Evolutionary conservation across 1,284 basidiomycete species (phyloP).

Genomic region (Melampsora larici-populina): DNA sequence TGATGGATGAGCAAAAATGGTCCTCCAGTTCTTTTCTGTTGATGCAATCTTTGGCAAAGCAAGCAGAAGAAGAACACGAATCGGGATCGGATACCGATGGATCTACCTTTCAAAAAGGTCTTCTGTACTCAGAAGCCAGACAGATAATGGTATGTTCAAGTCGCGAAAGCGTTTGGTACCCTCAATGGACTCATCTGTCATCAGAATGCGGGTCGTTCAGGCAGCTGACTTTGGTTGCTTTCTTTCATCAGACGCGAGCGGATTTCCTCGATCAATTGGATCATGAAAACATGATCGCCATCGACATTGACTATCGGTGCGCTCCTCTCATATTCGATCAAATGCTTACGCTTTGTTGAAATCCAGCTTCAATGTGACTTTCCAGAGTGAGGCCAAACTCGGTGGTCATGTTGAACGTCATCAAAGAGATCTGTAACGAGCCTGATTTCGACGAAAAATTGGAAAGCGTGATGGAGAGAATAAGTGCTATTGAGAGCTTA

Average conservation of each 20-base stretch:
- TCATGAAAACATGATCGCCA: conserved; percentile 41
- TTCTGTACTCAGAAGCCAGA: conserved; percentile 26
- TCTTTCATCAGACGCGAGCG: conserved; percentile 30
- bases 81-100: conserved; percentile 1
- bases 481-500: conserved; percentile 39
- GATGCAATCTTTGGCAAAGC: conserved; percentile 34
- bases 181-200: neutral
- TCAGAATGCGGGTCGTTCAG: too few relatives aligned
- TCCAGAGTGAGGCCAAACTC: conserved; percentile 37
- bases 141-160: conserved; percentile 36
- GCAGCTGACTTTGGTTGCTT: neutral
- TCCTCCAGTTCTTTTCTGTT: conserved; percentile 37
- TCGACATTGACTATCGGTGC: conserved; percentile 42
- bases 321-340: neutral
- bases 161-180: neutral
- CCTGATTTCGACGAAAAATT: conserved; percentile 35
- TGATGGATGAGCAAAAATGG: conserved; percentile 44
- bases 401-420: conserved; percentile 35
- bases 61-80: conserved; percentile 20
- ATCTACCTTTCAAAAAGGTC: conserved; percentile 19
- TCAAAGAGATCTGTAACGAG: conserved; percentile 35
- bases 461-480: conserved; percentile 34
- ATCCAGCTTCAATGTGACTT: neutral
- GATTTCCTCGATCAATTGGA: conserved; percentile 42
- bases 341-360: neutral